Evolutionary conservation across 768 basidiomycete genomes (phyloP).

Genomic region (Agaricus sinodeliciosus): DNA sequence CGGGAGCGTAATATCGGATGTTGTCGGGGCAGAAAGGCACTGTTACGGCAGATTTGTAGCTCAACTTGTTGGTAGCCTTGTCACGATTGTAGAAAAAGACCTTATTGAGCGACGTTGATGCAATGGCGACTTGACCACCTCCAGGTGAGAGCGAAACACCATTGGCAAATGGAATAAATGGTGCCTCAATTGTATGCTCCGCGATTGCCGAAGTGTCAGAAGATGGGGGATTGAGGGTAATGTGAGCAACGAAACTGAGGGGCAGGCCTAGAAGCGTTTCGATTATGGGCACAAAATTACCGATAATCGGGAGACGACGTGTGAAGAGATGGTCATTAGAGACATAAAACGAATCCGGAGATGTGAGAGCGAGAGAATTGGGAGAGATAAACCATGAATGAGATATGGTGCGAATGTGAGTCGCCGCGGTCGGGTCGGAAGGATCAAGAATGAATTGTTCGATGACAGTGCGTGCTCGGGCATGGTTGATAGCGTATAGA

Average conservation of each 20-base stretch:
- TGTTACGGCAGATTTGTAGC: slow-evolving; percentile 26
- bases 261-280: slow-evolving; percentile 56
- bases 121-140: slow-evolving; percentile 47
- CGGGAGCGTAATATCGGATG: slow-evolving; percentile 34
- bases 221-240: slow-evolving; percentile 32
- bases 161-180: slow-evolving; percentile 60
- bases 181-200: slow-evolving; percentile 32
- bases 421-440: slow-evolving; percentile 33
- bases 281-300: slow-evolving; percentile 40
- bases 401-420: slow-evolving; percentile 53
- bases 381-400: slow-evolving; percentile 56
- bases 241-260: slow-evolving; percentile 51
- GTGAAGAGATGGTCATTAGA: slow-evolving; percentile 69
- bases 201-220: slow-evolving; percentile 21
- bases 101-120: slow-evolving; percentile 40
- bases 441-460: slow-evolving; percentile 61
- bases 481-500: slow-evolving; percentile 68
- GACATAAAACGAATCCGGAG: slow-evolving; percentile 63
- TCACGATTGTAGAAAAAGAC: slow-evolving; percentile 50
- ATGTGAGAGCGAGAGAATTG: slow-evolving; percentile 60
- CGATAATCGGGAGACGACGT: slow-evolving; percentile 49
- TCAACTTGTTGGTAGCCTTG: slow-evolving; percentile 35
- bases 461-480: slow-evolving; percentile 49
- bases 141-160: slow-evolving; percentile 55
- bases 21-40: slow-evolving; percentile 64